Conservation (phyloP, 352 stramenopile genomes). For the Phytopythium sindhum region DNA sequence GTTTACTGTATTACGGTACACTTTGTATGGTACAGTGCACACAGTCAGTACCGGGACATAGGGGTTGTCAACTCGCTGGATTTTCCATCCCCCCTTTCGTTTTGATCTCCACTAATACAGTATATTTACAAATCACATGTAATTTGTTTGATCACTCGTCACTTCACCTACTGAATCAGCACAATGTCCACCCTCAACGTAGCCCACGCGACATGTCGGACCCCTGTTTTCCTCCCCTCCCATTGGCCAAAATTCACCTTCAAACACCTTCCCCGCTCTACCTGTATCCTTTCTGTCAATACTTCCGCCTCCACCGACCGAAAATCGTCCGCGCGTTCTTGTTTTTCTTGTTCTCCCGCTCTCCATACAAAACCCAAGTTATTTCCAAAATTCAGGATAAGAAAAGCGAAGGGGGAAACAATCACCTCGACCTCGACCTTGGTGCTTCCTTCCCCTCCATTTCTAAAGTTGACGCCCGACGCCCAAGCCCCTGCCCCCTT, state of each 20-base stretch:
- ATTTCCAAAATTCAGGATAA: background rate
- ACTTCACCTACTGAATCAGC: background rate
- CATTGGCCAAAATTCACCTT: background rate
- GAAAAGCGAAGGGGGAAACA: background rate
- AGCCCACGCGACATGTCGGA: background rate
- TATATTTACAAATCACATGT: background rate
- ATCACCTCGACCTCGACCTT: background rate
- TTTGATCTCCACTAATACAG: background rate
- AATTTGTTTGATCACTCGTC: background rate
- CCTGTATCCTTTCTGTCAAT: background rate
- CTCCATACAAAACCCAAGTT: conserved; percentile 3
- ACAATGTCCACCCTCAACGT: background rate
- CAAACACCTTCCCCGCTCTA: background rate
- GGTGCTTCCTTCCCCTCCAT: conserved; percentile 17
- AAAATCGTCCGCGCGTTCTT: background rate
- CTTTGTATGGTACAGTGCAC: no score
- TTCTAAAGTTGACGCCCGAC: conserved; percentile 12
- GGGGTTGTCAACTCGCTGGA: background rate
- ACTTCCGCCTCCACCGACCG: background rate
- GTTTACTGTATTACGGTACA: no score
- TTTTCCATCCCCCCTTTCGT: background rate
- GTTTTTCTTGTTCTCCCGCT: background rate
- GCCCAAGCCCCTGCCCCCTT: background rate
- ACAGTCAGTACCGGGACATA: background rate
- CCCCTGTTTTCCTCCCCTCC: background rate